Conservation (phyloP, 345 rosid genomes). For the Orychophragmus violaceus region DNA sequence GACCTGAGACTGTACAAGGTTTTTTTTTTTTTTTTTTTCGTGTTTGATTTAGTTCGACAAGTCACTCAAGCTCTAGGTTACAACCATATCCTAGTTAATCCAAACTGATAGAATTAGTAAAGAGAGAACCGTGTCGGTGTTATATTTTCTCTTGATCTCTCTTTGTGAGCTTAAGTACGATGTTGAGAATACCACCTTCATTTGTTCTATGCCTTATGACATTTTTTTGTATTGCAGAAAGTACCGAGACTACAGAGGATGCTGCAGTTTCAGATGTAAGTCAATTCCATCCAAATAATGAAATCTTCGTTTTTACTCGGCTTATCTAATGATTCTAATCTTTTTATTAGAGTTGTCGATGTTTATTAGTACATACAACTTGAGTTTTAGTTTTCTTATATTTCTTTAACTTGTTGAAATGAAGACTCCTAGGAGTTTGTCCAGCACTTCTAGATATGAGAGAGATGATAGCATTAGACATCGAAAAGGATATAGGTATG, state of each 20-base stretch:
- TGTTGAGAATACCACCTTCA: background rate
- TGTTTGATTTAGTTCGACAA: background rate
- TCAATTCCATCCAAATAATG: background rate
- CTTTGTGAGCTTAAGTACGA: background rate
- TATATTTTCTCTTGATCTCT: background rate
- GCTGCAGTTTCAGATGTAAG: constrained; percentile 42
- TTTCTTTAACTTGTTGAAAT: constrained; percentile 18
- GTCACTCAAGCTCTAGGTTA: background rate
- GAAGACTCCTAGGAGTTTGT: constrained; percentile 37
- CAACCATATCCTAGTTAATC: background rate
- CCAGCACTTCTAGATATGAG: constrained; percentile 39
- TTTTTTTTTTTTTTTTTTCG: background rate
- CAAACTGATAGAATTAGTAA: background rate
- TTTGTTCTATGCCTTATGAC: background rate
- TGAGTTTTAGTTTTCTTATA: constrained; percentile 6
- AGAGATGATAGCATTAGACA: constrained; percentile 34
- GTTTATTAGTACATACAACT: background rate
- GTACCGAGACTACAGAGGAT: constrained; percentile 27
- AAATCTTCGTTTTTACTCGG: background rate
- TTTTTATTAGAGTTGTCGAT: background rate
- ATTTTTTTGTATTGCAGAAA: constrained; percentile 39
- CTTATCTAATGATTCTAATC: background rate
- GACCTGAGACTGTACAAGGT: constrained; percentile 35
- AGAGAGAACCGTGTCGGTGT: background rate
- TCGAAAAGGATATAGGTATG: constrained; percentile 42